Base-by-base conservation (phyloP, 2,329 filamentous ascomycete species). In the Aureobasidium sp. region DNA sequence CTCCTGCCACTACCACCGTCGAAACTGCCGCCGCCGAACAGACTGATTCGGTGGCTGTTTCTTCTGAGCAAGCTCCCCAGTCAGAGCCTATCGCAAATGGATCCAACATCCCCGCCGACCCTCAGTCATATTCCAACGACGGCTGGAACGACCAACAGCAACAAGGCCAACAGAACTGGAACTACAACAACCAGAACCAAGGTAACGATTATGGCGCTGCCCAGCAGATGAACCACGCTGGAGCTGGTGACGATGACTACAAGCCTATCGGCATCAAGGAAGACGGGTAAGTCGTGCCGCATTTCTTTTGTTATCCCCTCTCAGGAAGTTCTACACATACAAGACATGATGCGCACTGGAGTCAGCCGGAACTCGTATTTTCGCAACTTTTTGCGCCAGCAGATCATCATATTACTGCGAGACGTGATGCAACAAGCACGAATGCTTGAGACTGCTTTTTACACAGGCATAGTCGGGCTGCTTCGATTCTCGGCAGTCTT, bases 181-280 rank as follows among this genome's bases (percentile, higher is more conserved):
- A 48, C n/a, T 56, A 61, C 49, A 53, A 60, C 56, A 60, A 59
- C 33, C 39, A 61, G 29, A 61, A 54, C 48, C 61, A 63, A 60
- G 47, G 39, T 40, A 60, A 60, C 22, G 54, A 54, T 40, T 71
- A 71, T 62, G 70, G 70, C 53, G 68, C 65, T 48, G 68, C 68
- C 12, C 67, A 65, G 33, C 65, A 71, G n/a, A 52, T 44, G 33
- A 52, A 39, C 27, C 60, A 61, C 19, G 15, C 17, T 3, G 44
- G 33, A 24, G 49, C n/a, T 39, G 71, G 72, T 35, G 73, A 77
- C 35, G 75, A 77, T 54, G 74, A 79, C 61, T 77, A 78, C 64
- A 75, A 75, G 37, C 76, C 76, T 64, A 85, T 89, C 64, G 88
- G 86, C 64, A 89, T 92, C 62, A 95, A 95, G 76, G 90, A 95